A percentile compares a stretch with the other conserved stretches of the same genome.
Evolutionary conservation across 257 asterid species (phyloP).

Genomic region (Scutellaria baicalensis): DNA sequence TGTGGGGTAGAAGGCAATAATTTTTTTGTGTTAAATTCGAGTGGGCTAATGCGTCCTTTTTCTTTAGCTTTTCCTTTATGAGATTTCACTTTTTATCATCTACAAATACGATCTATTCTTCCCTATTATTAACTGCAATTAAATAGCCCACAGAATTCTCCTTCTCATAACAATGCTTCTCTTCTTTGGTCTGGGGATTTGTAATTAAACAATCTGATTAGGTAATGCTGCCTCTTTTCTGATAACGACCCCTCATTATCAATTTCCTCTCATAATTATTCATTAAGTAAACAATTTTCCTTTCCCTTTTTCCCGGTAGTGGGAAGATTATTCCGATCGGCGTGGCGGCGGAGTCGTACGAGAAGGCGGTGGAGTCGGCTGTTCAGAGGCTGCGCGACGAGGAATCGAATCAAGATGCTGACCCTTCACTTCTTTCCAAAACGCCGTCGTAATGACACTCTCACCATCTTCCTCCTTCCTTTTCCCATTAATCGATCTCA

Average conservation of each 20-base stretch:
- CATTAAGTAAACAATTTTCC: background rate
- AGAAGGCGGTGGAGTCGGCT: conserved; percentile 83
- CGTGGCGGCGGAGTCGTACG: conserved; percentile 68
- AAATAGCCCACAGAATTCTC: conserved; percentile 7
- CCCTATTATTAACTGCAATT: background rate
- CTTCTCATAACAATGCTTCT: conserved; percentile 7
- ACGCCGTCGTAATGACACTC: conserved; percentile 32
- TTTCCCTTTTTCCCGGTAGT: conserved; percentile 20
- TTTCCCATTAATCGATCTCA: background rate
- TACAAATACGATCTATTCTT: background rate
- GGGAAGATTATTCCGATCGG: conserved; percentile 88
- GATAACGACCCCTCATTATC: conserved; percentile 26
- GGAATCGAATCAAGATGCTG: conserved; percentile 30
- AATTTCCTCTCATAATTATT: conserved; percentile 8
- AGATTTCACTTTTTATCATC: conserved; percentile 19
- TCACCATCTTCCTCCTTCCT: background rate
- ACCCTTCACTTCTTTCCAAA: conserved; percentile 24
- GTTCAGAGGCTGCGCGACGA: conserved; percentile 48
- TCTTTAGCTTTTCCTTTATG: conserved; percentile 22
- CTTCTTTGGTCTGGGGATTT: background rate
- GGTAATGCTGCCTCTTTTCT: conserved; percentile 12
- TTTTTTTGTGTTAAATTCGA: conserved; percentile 20
- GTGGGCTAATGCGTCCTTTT: conserved; percentile 17
- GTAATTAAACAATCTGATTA: conserved; percentile 12
- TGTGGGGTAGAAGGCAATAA: conserved; percentile 24